A percentile compares a stretch with the other conserved stretches of the same genome.
These are phyloP conservation scores for Herpetomonas tarakana DNA, from an alignment of 208 protist species.

Conservation along the genomic window DNA sequence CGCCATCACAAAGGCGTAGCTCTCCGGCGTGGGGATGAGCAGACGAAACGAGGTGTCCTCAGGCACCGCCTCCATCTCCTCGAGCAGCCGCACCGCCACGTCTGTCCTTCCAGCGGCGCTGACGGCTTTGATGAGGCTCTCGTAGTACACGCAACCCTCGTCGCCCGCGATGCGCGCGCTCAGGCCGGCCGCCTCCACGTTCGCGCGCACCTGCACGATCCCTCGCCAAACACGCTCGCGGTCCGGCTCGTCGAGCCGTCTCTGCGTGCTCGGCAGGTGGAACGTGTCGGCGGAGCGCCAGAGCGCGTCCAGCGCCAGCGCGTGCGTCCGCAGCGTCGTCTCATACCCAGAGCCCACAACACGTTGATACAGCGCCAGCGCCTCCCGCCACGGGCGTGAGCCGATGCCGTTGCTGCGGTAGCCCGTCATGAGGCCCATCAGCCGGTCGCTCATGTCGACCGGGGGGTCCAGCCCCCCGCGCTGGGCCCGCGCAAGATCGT, in stretches of 20 bases:
- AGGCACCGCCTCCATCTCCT: slow-evolving; percentile 34
- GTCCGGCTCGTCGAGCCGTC: slow-evolving; percentile 13
- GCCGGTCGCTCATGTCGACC: slow-evolving; percentile 58
- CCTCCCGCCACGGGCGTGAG: slow-evolving; percentile 61
- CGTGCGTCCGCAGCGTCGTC: slow-evolving; percentile 50
- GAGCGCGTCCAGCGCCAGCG: slow-evolving; percentile 73
- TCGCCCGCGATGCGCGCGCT: slow-evolving; percentile 45
- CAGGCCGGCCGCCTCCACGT: slow-evolving; percentile 16
- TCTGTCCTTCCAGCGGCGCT: slow-evolving; percentile 55
- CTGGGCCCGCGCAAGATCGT: slow-evolving; percentile 26
- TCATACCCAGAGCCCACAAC: slow-evolving; percentile 48
- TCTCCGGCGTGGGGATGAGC: slow-evolving; percentile 73
- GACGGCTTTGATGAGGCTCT: slow-evolving; percentile 65
- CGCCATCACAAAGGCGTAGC: slow-evolving; percentile 66
- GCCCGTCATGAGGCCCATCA: slow-evolving; percentile 78
- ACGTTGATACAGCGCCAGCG: slow-evolving; percentile 52
- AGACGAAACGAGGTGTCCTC: slow-evolving; percentile 39
- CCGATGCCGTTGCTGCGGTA: slow-evolving; percentile 64
- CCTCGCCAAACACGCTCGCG: slow-evolving; percentile 27
- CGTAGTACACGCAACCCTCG: slow-evolving; percentile 70
- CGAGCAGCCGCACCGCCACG: slow-evolving; percentile 42
- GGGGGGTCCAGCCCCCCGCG: slow-evolving; percentile 27
- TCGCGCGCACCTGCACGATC: slow-evolving; percentile 25
- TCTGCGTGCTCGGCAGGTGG: slow-evolving; percentile 32
- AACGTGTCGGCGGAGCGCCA: slow-evolving; percentile 73